Conservation (phyloP, 202 grass and related monocot genomes). For the Alloteropsis angusta region DNA sequence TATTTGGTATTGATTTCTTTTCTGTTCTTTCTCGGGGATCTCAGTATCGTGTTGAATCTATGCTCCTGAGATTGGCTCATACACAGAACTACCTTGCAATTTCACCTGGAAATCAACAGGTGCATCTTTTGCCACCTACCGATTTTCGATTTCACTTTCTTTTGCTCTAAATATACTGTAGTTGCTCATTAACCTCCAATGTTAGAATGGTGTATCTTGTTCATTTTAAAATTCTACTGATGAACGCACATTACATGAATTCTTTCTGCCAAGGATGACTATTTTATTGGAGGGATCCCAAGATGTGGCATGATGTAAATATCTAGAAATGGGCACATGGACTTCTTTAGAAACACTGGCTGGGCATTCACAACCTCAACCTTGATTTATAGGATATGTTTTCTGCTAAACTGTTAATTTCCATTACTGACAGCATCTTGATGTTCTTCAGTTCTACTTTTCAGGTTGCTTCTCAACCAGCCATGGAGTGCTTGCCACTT, state of each 20-base stretch:
- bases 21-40: conserved; percentile 92
- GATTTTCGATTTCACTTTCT: neutral
- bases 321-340: neutral
- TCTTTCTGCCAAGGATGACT: neutral
- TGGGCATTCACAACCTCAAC: neutral
- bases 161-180: conserved; percentile 13
- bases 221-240: conserved; percentile 12
- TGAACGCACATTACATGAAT: neutral
- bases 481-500: conserved; percentile 94
- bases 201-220: neutral
- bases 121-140: neutral
- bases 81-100: conserved; percentile 98
- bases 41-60: conserved; percentile 94
- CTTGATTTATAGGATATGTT: neutral
- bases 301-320: conserved; percentile 5
- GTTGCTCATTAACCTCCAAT: conserved; percentile 10
- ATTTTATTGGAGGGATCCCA: neutral
- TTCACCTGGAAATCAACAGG: conserved; percentile 90
- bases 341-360: neutral
- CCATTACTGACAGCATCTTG: neutral
- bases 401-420: conserved; percentile 12
- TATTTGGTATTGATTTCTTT: conserved; percentile 99
- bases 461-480: conserved; percentile 93
- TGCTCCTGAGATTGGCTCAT: conserved; percentile 92
- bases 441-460: conserved; percentile 27